These are phyloP conservation scores for Hanseniaspora thailandica DNA, from an alignment of 805 yeast genomes.

Conservation along the genomic window DNA sequence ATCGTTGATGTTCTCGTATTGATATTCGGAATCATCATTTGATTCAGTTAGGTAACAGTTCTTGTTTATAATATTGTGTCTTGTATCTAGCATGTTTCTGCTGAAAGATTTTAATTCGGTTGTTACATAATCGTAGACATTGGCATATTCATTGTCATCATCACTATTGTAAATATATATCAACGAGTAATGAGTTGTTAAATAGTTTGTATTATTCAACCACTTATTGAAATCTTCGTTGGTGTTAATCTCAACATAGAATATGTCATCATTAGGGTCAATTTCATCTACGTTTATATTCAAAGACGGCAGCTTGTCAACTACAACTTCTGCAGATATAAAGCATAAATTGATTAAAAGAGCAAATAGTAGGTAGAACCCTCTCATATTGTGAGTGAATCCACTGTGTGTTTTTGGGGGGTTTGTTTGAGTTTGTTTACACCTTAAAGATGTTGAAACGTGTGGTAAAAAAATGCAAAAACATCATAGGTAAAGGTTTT, in stretches of 20 bases:
- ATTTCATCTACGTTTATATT: neutral
- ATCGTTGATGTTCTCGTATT: neutral
- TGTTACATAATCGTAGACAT: constrained; percentile 23
- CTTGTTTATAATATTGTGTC: neutral
- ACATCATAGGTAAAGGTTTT: too few relatives aligned
- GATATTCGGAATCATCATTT: neutral
- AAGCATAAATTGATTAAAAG: neutral
- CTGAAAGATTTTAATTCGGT: constrained; percentile 5
- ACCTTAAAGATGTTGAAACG: too few relatives aligned
- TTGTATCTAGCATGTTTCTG: neutral
- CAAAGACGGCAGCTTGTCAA: neutral
- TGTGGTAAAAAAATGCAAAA: too few relatives aligned
- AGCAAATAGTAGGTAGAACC: neutral
- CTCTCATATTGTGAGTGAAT: too few relatives aligned
- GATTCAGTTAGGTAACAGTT: neutral
- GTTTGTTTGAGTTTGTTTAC: too few relatives aligned
- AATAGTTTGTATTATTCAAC: constrained; percentile 8
- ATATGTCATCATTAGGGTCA: neutral
- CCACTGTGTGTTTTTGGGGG: too few relatives aligned
- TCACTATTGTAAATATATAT: constrained; percentile 3
- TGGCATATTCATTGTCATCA: neutral
- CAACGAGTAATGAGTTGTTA: constrained; percentile 2
- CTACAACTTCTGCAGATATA: neutral
- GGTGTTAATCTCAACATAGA: neutral
- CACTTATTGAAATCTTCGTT: constrained; percentile 1